Base-by-base conservation (phyloP, 2,329 filamentous ascomycete species). In the Aspergillus luchuensis region DNA sequence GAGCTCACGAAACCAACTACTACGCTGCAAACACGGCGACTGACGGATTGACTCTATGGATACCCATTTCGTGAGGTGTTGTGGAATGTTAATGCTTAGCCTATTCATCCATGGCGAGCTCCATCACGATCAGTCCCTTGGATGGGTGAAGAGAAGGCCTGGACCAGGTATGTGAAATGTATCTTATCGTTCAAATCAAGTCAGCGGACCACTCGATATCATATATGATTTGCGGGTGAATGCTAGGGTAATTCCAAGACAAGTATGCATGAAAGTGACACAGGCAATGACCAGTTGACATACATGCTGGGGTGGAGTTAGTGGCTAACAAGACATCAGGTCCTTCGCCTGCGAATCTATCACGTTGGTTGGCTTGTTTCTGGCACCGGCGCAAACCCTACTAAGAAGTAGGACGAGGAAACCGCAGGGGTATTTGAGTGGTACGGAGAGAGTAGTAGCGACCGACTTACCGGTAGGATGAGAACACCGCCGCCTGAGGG, bases 71-170 rank as follows among this genome's bases (percentile, higher is more conserved):
- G 45, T 57, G 51, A 55, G 13, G 54, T 11, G 57, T 60, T 64
- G 61, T 41, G 19, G 52, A 2, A 63, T 66, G 66, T 69, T 65
- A 70, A 45, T 65, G 62, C 56, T 63, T 60, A 57, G 63, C 61
- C 57, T 63, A 53, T 64, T 55, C 61, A 63, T 63, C 61, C 69
- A 71, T 68, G 59, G 65, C 67, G 66, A 65, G 67, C 55, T 65
- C 67, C 63, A 64, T 65, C 63, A 66, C 60, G 30, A 60, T 56
- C 58, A 63, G 54, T 56, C 58, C 61, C 58, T 65, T 58, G 49
- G 53, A 33, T 53, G 8, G 53, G 63, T 36, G 58, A 55, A 58
- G 55, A 57, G 56, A 55, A 58, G 60, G 60, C 63, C 61, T 53
- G 65, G 59, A 57, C 38, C 58, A 39, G 48, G 43, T 53, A 66